A percentile compares a stretch with the other conserved stretches of the same genome.
Evolutionary conservation across 352 stramenopile genomes (phyloP).

Genomic region (Phytophthora quininea): DNA sequence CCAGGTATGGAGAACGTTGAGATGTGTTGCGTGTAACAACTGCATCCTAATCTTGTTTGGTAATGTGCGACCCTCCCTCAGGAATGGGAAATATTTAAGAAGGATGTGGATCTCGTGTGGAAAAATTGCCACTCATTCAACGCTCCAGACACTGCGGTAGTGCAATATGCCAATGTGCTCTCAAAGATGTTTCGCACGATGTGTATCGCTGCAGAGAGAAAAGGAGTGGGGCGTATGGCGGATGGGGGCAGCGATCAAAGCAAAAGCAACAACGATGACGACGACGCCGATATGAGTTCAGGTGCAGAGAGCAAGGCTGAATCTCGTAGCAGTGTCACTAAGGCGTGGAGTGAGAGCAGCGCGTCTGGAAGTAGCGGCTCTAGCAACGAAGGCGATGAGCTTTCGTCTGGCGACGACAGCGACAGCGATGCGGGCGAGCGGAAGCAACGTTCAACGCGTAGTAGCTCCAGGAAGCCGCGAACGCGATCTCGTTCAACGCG

Average conservation of each 20-base stretch:
- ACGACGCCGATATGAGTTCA: slow-evolving; percentile 34
- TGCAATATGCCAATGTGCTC: slow-evolving; percentile 77
- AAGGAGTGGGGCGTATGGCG: slow-evolving; percentile 54
- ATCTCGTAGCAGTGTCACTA: slow-evolving; percentile 57
- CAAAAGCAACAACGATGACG: slow-evolving; percentile 22
- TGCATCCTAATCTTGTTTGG: neutral
- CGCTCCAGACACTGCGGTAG: slow-evolving; percentile 71
- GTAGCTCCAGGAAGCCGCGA: slow-evolving; percentile 20
- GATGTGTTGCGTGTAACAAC: neutral
- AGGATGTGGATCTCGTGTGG: slow-evolving; percentile 83
- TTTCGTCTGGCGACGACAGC: slow-evolving; percentile 48
- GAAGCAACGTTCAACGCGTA: slow-evolving; percentile 31
- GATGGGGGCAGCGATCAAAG: slow-evolving; percentile 18
- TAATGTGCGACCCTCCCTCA: slow-evolving; percentile 28
- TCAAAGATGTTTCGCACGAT: slow-evolving; percentile 71
- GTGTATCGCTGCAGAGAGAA: slow-evolving; percentile 59
- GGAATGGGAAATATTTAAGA: slow-evolving; percentile 82
- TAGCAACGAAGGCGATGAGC: slow-evolving; percentile 39
- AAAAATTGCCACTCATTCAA: slow-evolving; percentile 88
- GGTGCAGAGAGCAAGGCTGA: slow-evolving; percentile 56
- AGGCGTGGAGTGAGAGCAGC: slow-evolving; percentile 68
- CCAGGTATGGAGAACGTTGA: slow-evolving; percentile 40
- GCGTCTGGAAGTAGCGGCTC: slow-evolving; percentile 68
- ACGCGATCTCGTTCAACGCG: slow-evolving; percentile 26
- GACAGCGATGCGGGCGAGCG: slow-evolving; percentile 36